These are phyloP conservation scores for Monilinia polystroma DNA, from an alignment of 2,329 filamentous ascomycete species.

Conservation along the genomic window DNA sequence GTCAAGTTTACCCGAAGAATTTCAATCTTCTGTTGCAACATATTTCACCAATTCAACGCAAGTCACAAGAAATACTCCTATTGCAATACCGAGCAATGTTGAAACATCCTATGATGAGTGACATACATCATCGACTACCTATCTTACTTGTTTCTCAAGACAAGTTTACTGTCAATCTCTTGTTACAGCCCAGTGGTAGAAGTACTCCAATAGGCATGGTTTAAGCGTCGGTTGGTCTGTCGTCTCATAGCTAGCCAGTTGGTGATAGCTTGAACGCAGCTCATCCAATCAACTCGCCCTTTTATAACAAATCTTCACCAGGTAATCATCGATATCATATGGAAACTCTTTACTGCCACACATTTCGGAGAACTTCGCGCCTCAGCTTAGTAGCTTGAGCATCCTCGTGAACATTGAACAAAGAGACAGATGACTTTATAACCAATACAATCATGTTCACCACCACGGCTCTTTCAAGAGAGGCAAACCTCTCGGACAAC, in stretches of 20 bases:
- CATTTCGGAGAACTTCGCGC: background rate
- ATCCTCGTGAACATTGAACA: background rate
- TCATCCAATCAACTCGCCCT: too few species aligned
- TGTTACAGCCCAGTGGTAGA: too few species aligned
- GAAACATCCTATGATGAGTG: constrained; percentile 24
- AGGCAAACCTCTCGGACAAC: too few species aligned
- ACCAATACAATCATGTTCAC: background rate
- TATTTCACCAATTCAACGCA: constrained; percentile 34
- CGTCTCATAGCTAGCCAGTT: too few species aligned
- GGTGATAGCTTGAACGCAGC: too few species aligned
- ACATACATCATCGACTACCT: background rate
- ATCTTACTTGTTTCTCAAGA: background rate
- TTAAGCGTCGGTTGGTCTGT: too few species aligned
- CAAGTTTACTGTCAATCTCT: too few species aligned
- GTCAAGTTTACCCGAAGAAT: constrained; percentile 27
- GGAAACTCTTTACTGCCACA: background rate
- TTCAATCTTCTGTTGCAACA: constrained; percentile 30
- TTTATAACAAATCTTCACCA: too few species aligned
- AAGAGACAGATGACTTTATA: background rate
- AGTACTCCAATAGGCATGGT: too few species aligned
- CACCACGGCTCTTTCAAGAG: too few species aligned
- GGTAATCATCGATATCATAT: constrained; percentile 22
- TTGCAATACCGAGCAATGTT: constrained; percentile 31
- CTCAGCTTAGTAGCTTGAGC: background rate
- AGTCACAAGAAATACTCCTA: constrained; percentile 35